Evolutionary conservation across 805 yeast genomes (phyloP), one percentile per base, ranked within the genome.

Genomic region (Metschnikowia peoriensis): DNA sequence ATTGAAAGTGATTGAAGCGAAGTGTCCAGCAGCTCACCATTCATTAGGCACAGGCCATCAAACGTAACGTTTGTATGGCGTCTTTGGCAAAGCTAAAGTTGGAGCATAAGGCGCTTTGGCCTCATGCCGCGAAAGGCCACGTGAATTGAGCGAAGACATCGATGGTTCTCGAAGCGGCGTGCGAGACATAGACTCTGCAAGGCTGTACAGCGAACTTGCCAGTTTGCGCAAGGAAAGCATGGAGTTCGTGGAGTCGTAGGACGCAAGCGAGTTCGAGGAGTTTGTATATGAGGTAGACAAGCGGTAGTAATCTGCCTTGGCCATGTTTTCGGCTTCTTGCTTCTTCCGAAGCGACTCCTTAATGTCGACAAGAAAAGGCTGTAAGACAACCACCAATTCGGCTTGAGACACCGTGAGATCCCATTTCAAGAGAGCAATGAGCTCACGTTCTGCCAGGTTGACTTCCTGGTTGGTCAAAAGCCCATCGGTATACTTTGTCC

Each of bases 401-500:
- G 80, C 78, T 58, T 84, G 84, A 32, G 82, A 72, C 46, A 94
- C 84, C 28, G 81, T 76, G 45, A 94, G 76, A 62, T 89, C 85
- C 98, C 98, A 93, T 61, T 89, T 86, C 52, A 93, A 79, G 56
- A 89, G 83, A 46, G 80, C 82, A 46, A 93, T 82, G 62, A 94
- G 75, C 71, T 93, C 98, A 59, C 92, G 79, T 72, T 93, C 99
- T 63, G 96, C 88, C 58, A 91, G 84, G 70, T 93, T 94, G 49
- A 94, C 90, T 64, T 93, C 98, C 22, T 77, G 77, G 38, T 88
- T 73, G 9, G 84, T 66, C 54, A 93, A 79, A 41, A 94, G 76
- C 0, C 97, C 97, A 66, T 86, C 85, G 3, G 98, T 92, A 75
- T 93, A 92, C 54, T 83, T 79, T 5, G 96, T 86, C 99, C 99